A percentile compares a stretch with the other conserved stretches of the same genome.
Conservation (phyloP, 73 alveolate genomes). For the Uronychia binucleata region DNA sequence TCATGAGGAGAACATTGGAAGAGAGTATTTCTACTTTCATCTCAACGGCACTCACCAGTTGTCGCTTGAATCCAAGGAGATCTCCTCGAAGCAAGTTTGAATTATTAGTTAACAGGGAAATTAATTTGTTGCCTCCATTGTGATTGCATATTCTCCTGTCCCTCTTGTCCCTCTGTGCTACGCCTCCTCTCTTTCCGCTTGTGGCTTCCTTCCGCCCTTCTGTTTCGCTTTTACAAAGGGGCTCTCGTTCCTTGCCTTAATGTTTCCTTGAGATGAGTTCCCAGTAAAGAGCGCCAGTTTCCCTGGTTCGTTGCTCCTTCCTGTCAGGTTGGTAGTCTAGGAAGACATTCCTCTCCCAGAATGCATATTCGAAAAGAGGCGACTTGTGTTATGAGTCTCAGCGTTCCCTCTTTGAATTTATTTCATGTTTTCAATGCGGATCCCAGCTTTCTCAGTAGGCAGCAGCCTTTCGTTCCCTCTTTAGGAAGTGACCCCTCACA, state of each 20-base stretch:
- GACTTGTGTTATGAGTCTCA: not conserved
- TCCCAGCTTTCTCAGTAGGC: not conserved
- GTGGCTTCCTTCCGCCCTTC: not conserved
- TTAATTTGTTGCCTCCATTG: not conserved
- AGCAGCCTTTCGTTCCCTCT: not conserved
- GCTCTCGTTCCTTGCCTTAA: not conserved
- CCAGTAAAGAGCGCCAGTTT: too few species aligned
- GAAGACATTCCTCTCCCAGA: too few species aligned
- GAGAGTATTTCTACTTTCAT: not conserved
- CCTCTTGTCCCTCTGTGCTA: not conserved
- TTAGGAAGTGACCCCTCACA: not conserved
- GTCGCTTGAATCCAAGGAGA: too few species aligned
- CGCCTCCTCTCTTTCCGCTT: not conserved
- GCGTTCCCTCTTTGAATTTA: not conserved
- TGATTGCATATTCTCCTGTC: not conserved
- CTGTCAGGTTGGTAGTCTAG: too few species aligned
- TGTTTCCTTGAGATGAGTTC: not conserved
- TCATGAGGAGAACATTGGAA: not conserved
- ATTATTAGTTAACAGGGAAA: not conserved
- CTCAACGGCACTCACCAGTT: not conserved
- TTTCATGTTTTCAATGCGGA: too few species aligned
- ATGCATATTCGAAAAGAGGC: not conserved
- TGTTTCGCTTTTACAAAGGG: not conserved
- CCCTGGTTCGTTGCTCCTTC: too few species aligned
- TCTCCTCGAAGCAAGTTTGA: too few species aligned